Base-by-base conservation (phyloP, 208 protist genomes). In the Trypanosoma vivax region DNA sequence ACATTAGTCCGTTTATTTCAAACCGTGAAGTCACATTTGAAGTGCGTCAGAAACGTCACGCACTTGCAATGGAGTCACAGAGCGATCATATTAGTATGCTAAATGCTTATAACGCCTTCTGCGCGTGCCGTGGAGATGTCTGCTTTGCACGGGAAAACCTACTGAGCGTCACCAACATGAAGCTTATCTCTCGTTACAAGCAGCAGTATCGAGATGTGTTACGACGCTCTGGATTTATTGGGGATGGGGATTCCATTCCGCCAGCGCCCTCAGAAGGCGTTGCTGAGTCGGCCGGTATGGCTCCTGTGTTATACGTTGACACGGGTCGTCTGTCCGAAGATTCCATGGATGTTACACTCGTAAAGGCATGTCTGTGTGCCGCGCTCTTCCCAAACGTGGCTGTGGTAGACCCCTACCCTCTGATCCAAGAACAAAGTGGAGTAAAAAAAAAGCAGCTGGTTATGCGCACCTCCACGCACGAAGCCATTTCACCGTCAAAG, bases 101-200 rank as follows among this genome's bases (percentile, higher is more conserved):
- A 25, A 94, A 91, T 60, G 88, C 88, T 2, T 94, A 84, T 54
- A 94, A 94, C 47, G 72, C 72, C 3, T 88, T 78, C 56, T 79
- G 70, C 51, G 70, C 60, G 10, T 31, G 38, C 19, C 76, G 53
- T 23, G 79, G 70, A 19, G 55, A 54, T 16, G 39, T 45, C 5
- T 30, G 49, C 16, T 90, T 89, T 62, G 79, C 77, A 3, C 29
- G 3, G 9, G 50, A 79, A 48, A 81, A 94, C 47, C 66, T 68
- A 37, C 57, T 94, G 11, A 62, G 79, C 41, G 0, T 34, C 4
- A 55, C 48, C 50, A 89, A 83, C 56, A 40, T 91, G 33, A 34
- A 40, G n/a, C 51, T 86, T 49, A 89, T 94, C 18, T 92, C 83
- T 3, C 71, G 71, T 27, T 94, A 92, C 64, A 94, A 94, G 59